These are phyloP conservation scores for Beta corolliflora DNA, from an alignment of 179 eudicot genomes.

Conservation along the genomic window DNA sequence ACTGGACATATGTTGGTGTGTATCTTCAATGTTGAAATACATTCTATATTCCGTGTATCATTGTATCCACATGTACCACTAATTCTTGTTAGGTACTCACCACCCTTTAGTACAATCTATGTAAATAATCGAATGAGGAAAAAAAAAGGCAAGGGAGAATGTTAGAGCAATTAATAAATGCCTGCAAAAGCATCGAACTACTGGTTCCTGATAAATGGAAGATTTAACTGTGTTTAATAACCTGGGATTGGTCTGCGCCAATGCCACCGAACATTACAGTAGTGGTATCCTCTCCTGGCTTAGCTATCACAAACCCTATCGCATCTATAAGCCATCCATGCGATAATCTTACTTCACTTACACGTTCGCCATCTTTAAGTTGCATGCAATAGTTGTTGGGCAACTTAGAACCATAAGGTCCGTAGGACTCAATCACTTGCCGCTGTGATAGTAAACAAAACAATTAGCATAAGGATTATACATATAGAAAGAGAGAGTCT, in stretches of 20 bases:
- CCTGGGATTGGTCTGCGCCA: neutral
- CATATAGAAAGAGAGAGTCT: too few species aligned
- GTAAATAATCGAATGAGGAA: too few species aligned
- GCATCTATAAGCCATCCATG: neutral
- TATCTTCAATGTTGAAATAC: neutral
- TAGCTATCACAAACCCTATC: neutral
- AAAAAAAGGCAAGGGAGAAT: too few species aligned
- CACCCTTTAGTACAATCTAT: neutral
- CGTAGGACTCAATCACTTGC: neutral
- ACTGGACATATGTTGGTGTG: neutral
- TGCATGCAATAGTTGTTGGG: neutral
- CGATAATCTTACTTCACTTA: neutral
- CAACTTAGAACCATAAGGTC: neutral
- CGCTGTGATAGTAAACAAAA: neutral
- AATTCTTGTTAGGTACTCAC: neutral
- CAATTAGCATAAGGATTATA: too few species aligned
- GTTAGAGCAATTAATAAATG: too few species aligned
- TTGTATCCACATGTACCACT: neutral
- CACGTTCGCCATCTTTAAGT: neutral
- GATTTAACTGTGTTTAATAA: neutral
- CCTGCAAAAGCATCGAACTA: too few species aligned
- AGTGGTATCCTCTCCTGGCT: neutral
- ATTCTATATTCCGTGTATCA: neutral
- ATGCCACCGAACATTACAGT: neutral
- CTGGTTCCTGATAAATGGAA: too few species aligned